These are phyloP conservation scores for Patellifolia procumbens DNA, from an alignment of 179 eudicot species.

Conservation along the genomic window DNA sequence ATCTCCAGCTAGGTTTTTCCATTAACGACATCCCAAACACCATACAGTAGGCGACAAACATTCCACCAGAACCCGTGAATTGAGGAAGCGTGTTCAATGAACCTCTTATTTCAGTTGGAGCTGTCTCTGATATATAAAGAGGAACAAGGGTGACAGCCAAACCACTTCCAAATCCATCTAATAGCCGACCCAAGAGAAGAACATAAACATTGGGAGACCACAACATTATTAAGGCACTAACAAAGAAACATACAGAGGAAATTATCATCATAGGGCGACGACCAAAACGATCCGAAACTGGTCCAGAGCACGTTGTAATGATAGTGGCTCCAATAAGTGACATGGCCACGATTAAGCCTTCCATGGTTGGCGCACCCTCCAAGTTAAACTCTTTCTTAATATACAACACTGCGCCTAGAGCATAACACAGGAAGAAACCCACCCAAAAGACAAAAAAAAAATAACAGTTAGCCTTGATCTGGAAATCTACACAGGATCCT, in stretches of 20 bases:
- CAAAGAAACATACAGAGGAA: conserved; percentile 61
- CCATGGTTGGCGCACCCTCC: conserved; percentile 64
- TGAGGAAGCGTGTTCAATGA: conserved; percentile 77
- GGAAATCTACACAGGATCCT: background rate
- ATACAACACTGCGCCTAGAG: conserved; percentile 66
- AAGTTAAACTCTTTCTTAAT: conserved; percentile 71
- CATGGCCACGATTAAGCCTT: conserved; percentile 81
- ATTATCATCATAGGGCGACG: conserved; percentile 80
- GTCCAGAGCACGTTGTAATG: conserved; percentile 69
- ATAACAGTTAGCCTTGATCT: background rate
- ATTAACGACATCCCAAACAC: conserved; percentile 79
- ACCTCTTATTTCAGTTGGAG: conserved; percentile 84
- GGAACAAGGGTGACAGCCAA: conserved; percentile 77
- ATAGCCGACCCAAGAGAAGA: conserved; percentile 64
- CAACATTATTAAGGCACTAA: conserved; percentile 63
- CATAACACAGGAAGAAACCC: conserved; percentile 19
- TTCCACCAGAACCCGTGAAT: conserved; percentile 72
- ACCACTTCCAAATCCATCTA: conserved; percentile 89
- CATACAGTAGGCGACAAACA: conserved; percentile 78
- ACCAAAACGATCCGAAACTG: conserved; percentile 73
- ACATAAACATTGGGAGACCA: conserved; percentile 83
- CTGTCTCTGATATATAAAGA: conserved; percentile 81
- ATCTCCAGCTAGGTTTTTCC: conserved; percentile 76
- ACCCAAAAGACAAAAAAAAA: background rate
- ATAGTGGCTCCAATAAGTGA: conserved; percentile 77